Conservation (phyloP, 1,284 basidiomycete species). For the Cryptococcus hybrid region DNA sequence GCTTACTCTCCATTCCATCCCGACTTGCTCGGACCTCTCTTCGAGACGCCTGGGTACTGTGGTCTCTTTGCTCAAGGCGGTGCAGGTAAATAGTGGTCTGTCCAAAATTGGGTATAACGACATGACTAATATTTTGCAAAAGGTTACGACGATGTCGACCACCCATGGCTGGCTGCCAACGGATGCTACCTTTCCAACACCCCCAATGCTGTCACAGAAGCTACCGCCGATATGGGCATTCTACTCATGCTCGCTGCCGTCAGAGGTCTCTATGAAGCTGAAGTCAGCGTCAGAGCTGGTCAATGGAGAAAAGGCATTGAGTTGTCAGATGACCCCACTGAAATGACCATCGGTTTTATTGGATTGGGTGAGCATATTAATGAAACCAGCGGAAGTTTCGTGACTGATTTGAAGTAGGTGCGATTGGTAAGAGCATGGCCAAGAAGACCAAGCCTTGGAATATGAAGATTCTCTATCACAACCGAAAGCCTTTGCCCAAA, state of each 20-base stretch:
- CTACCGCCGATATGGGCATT: slow-evolving; percentile 28
- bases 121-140: not conserved
- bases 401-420: slow-evolving; percentile 5
- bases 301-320: slow-evolving; percentile 20
- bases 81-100: slow-evolving; percentile 1
- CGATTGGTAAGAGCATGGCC: slow-evolving; percentile 28
- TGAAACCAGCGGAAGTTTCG: too few species aligned
- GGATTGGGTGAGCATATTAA: slow-evolving; percentile 19
- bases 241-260: slow-evolving; percentile 22
- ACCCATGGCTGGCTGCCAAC: slow-evolving; percentile 15
- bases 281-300: slow-evolving; percentile 15
- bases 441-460: slow-evolving; percentile 20
- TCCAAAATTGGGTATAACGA: not conserved
- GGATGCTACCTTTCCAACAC: slow-evolving; percentile 25
- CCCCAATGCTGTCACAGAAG: slow-evolving; percentile 24
- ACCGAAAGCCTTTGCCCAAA: slow-evolving; percentile 19
- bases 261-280: slow-evolving; percentile 16
- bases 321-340: slow-evolving; percentile 19
- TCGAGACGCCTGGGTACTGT: slow-evolving; percentile 15
- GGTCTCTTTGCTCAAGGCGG: slow-evolving; percentile 26
- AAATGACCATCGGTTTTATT: slow-evolving; percentile 19
- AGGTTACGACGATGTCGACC: slow-evolving; percentile 27
- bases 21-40: slow-evolving; percentile 22
- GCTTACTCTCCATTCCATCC: slow-evolving; percentile 24
- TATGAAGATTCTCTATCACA: slow-evolving; percentile 32